Percentiles rank a stretch among this genome's conserved stretches.
These are phyloP conservation scores for Xylaria telfairii DNA, from an alignment of 495 filamentous ascomycete genomes.

Conservation along the genomic window DNA sequence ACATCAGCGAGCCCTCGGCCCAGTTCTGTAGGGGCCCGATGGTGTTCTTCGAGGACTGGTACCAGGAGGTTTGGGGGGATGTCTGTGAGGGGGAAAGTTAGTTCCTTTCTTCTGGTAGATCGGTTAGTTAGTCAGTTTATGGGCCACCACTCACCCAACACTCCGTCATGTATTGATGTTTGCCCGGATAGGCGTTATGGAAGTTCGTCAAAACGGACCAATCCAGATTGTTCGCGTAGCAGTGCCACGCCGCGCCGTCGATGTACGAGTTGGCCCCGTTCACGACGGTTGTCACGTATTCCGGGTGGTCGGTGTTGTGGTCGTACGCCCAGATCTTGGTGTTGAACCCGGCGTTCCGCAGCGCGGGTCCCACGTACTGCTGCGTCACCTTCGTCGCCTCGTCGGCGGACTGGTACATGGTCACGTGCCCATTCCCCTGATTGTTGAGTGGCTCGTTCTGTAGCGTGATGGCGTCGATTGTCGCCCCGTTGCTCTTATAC, in stretches of 20 bases:
- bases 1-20: constrained; percentile 58
- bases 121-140: neutral
- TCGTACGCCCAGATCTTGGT: constrained; percentile 62
- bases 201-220: constrained; percentile 60
- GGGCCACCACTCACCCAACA: constrained; percentile 45
- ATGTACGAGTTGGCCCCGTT: constrained; percentile 51
- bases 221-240: constrained; percentile 54
- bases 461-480: constrained; percentile 60
- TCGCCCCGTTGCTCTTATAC: constrained; percentile 49
- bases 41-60: constrained; percentile 58
- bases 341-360: constrained; percentile 47
- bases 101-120: neutral
- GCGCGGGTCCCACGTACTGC: constrained; percentile 56
- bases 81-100: constrained; percentile 34
- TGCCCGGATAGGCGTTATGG: constrained; percentile 50
- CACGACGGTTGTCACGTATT: constrained; percentile 57
- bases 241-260: constrained; percentile 61
- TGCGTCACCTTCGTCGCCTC: constrained; percentile 56
- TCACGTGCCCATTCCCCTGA: constrained; percentile 56
- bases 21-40: constrained; percentile 65
- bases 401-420: constrained; percentile 59
- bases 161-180: constrained; percentile 65
- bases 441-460: constrained; percentile 65
- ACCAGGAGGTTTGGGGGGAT: constrained; percentile 48
- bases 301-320: constrained; percentile 59